Evolutionary conservation across 768 basidiomycete species (phyloP), one percentile per base, ranked within the genome.

Genomic region (Mycena epipterygia): DNA sequence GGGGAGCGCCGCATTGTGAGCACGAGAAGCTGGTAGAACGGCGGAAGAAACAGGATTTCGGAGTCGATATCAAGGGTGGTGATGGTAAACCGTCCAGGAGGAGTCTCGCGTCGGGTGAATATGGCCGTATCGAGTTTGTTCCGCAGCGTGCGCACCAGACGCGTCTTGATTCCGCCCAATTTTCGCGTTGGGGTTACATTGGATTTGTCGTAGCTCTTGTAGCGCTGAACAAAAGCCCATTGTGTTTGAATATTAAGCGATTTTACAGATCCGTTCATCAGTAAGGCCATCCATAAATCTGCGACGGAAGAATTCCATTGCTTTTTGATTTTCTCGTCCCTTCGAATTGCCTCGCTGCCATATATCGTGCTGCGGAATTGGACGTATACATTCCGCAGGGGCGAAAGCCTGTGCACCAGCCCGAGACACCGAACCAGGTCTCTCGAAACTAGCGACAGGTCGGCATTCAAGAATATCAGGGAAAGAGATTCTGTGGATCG

Each of bases 381-480:
- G 17, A 63, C 23, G 5, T 44, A 63, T 25, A 63, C 46, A 3
- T 25, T 33, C 11, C 37, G 27, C 44, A 63, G n/a, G 8, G 8
- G 61, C 5, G 59, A 16, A 5, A 63, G 23, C 13, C 61, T 35
- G 13, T 51, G 21, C 17, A 63, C 32, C 23, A 63, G 61, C 32
- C 44, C 11, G 19, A 44, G 25, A 5, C 37, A 35, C 5, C 48
- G 7, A 44, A 7, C 19, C 9, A 63, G 44, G 23, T 63, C 61
- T 19, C 48, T 21, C 6, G 42, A 35, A 5, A 29, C 46, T 8
- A 49, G 61, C 7, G 46, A 49, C 17, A 63, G 61, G 23, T 63
- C 46, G 46, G 30, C 61, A 33, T 63, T 63, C 8, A 63, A 39
- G 32, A 63, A 63, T 29, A 63, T 63, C 11, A 63, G 33, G 46